A percentile compares a stretch with the other conserved stretches of the same genome.
Conservation (phyloP, 306 rosid genomes). For the Adenanthera pavonina region DNA sequence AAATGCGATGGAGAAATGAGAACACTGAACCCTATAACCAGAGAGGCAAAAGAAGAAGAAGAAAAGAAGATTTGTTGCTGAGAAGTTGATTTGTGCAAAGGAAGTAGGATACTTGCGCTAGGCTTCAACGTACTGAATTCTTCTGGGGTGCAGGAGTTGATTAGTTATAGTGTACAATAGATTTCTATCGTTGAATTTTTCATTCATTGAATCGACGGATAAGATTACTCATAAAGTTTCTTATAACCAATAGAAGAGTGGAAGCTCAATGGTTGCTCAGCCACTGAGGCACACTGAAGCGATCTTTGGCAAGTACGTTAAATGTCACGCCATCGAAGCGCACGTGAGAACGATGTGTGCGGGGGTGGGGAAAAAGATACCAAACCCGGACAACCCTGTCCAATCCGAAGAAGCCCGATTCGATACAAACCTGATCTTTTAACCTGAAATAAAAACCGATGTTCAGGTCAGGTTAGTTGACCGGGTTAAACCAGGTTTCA, state of each 20-base stretch:
- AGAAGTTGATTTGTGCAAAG: background rate
- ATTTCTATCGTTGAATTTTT: background rate
- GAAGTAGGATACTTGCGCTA: background rate
- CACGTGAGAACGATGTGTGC: too few relatives aligned
- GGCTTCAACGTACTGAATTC: background rate
- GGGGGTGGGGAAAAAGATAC: too few relatives aligned
- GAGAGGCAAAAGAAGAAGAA: background rate
- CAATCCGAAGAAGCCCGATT: too few relatives aligned
- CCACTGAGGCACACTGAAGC: too few relatives aligned
- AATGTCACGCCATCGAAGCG: too few relatives aligned
- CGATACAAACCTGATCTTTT: too few relatives aligned
- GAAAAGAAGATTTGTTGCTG: too few relatives aligned
- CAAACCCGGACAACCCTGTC: too few relatives aligned
- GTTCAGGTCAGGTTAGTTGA: too few relatives aligned
- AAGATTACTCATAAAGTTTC: background rate
- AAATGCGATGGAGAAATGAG: background rate
- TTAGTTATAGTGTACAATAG: background rate
- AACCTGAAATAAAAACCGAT: too few relatives aligned
- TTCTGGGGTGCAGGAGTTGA: background rate
- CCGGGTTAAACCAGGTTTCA: too few relatives aligned
- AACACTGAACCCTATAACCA: constrained; percentile 31
- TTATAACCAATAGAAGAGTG: background rate
- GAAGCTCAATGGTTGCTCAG: background rate
- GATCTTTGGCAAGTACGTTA: too few relatives aligned
- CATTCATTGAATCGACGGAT: background rate